These are phyloP conservation scores for Beauveria brongniartii DNA, from an alignment of 2,329 filamentous ascomycete genomes.

Conservation along the genomic window DNA sequence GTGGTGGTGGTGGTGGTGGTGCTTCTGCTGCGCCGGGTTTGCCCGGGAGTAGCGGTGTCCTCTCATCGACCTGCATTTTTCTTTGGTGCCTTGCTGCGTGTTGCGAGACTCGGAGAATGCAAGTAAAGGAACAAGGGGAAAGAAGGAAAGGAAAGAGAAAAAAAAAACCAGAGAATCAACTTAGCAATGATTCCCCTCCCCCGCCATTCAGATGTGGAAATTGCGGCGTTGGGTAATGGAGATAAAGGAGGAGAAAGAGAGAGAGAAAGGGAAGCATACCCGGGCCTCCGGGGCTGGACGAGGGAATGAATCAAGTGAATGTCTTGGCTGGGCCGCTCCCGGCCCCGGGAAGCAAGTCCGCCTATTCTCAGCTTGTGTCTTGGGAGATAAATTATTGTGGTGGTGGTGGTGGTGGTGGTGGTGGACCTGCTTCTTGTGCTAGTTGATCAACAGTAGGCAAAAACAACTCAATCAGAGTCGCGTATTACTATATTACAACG, in stretches of 20 bases:
- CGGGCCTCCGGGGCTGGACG: not conserved
- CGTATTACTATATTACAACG: no score
- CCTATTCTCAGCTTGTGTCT: no score
- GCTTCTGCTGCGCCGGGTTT: not conserved
- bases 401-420: no score
- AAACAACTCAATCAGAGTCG: no score
- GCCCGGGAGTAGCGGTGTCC: slow-evolving; percentile 5
- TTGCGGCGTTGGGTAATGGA: not conserved
- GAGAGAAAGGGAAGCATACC: slow-evolving; percentile 3
- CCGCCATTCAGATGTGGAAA: not conserved
- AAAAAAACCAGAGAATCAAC: not conserved
- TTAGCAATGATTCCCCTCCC: not conserved
- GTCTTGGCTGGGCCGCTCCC: not conserved
- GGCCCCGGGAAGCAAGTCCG: not conserved
- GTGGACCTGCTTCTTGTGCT: no score
- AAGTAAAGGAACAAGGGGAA: not conserved
- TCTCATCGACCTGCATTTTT: slow-evolving; percentile 5
- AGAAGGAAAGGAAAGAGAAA: not conserved
- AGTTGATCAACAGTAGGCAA: no score
- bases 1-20: not conserved
- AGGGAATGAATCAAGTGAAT: not conserved
- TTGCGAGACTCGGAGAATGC: not conserved
- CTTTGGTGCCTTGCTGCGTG: not conserved
- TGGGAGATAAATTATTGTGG: no score
- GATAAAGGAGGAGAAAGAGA: not conserved